These are phyloP conservation scores for Suillus weaverae DNA, from an alignment of 768 basidiomycete genomes.

Conservation along the genomic window DNA sequence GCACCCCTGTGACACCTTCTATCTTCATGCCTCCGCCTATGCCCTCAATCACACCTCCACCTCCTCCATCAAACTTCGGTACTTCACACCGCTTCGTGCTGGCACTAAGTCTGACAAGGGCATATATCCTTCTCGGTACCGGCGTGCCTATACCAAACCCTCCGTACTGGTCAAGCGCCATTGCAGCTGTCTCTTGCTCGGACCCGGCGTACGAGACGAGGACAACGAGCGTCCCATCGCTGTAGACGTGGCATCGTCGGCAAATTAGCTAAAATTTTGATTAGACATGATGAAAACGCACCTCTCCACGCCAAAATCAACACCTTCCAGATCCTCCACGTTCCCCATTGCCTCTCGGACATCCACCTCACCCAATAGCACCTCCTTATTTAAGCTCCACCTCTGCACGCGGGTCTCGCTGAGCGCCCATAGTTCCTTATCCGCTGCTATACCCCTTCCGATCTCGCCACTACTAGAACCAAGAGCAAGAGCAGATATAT, in stretches of 20 bases:
- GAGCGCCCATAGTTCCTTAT: constrained; percentile 64
- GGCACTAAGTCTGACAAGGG: constrained; percentile 50
- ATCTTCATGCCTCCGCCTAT: constrained; percentile 44
- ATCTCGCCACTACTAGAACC: constrained; percentile 28
- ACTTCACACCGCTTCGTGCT: constrained; percentile 19
- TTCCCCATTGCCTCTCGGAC: constrained; percentile 49
- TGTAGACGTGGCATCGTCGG: constrained; percentile 18
- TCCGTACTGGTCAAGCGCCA: constrained; percentile 34
- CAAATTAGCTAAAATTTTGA: background rate
- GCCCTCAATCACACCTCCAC: constrained; percentile 10
- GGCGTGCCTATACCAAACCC: constrained; percentile 38
- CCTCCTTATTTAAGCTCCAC: constrained; percentile 60
- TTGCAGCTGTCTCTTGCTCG: constrained; percentile 42
- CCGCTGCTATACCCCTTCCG: constrained; percentile 31
- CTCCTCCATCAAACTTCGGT: constrained; percentile 26
- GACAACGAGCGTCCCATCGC: constrained; percentile 56
- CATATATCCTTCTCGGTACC: constrained; percentile 61
- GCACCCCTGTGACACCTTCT: constrained; percentile 55
- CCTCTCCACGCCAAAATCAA: constrained; percentile 68
- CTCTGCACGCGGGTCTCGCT: constrained; percentile 67
- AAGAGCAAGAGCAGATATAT: constrained; percentile 64
- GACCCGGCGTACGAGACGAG: constrained; percentile 62
- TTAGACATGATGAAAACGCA: constrained; percentile 28
- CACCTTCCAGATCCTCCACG: constrained; percentile 67
- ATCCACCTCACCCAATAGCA: constrained; percentile 57